Evolutionary conservation across 257 asterid genomes (phyloP).

Genomic region (Ilex aquifolium): DNA sequence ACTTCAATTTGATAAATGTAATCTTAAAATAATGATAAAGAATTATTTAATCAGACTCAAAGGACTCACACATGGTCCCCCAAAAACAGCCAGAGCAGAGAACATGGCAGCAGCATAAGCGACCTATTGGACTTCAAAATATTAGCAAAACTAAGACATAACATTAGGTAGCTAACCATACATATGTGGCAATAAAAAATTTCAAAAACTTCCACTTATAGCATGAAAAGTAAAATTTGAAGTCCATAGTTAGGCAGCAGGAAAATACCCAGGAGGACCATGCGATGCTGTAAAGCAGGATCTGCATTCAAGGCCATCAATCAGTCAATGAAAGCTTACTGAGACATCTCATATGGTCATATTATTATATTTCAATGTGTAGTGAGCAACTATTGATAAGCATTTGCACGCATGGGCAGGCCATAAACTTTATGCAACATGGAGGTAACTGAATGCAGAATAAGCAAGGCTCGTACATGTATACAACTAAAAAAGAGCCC

Average conservation of each 20-base stretch:
- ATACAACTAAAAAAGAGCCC: slow-evolving; percentile 64
- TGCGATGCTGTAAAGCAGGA: slow-evolving; percentile 73
- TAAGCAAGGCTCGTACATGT: slow-evolving; percentile 35
- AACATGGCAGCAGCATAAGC: slow-evolving; percentile 71
- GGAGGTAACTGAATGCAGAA: not conserved
- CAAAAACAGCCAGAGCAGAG: slow-evolving; percentile 49
- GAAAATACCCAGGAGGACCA: slow-evolving; percentile 85
- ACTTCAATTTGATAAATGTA: not conserved
- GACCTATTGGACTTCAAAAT: slow-evolving; percentile 38
- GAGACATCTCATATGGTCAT: too few species aligned
- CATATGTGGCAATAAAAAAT: too few species aligned
- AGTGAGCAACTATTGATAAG: too few species aligned
- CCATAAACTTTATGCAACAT: too few species aligned
- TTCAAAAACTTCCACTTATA: too few species aligned
- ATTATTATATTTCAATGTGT: too few species aligned
- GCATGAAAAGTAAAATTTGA: not conserved
- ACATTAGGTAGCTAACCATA: not conserved
- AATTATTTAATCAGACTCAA: not conserved
- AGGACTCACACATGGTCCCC: slow-evolving; percentile 72
- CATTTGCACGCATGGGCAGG: too few species aligned
- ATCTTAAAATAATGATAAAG: not conserved
- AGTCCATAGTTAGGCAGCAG: not conserved
- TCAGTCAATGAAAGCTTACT: not conserved
- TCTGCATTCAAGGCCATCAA: slow-evolving; percentile 40
- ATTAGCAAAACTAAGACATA: not conserved